phyloP scores from a whole-genome alignment of 305 asterid species.

The Solanum chacoense region DNA sequence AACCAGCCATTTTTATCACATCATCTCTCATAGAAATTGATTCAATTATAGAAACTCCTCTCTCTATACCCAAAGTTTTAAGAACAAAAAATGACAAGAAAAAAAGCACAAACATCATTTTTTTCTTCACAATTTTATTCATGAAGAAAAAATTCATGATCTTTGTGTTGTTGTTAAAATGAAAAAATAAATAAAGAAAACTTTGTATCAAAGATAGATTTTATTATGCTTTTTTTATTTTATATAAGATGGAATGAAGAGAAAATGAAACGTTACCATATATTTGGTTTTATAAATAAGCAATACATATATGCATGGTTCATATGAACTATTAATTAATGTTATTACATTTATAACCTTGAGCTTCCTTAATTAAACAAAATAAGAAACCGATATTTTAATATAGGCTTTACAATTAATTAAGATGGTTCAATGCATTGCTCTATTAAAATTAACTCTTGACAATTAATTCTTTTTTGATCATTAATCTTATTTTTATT shows the following conservation, averaged over 20 bases:
- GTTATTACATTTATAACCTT: conserved; percentile 10
- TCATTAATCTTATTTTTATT: background rate
- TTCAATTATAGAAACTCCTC: conserved; percentile 5
- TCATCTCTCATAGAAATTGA: conserved; percentile 32
- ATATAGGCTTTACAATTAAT: background rate
- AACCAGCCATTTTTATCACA: conserved; percentile 54
- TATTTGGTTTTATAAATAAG: conserved; percentile 9
- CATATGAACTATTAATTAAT: conserved; percentile 4
- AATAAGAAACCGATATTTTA: background rate
- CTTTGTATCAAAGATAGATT: background rate
- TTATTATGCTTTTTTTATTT: background rate
- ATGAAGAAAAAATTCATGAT: conserved; percentile 8
- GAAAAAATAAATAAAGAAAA: background rate
- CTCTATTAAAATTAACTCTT: background rate
- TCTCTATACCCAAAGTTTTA: background rate
- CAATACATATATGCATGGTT: background rate
- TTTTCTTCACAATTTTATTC: background rate
- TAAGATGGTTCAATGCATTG: background rate
- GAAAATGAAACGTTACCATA: conserved; percentile 29
- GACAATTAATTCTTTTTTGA: background rate
- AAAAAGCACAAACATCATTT: background rate
- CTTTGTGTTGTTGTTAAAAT: background rate
- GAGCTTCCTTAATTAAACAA: background rate
- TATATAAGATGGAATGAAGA: conserved; percentile 12
- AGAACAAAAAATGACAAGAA: conserved; percentile 1